phyloP scores from a whole-genome alignment of 768 basidiomycete genomes.

The Collybia mongolica region DNA sequence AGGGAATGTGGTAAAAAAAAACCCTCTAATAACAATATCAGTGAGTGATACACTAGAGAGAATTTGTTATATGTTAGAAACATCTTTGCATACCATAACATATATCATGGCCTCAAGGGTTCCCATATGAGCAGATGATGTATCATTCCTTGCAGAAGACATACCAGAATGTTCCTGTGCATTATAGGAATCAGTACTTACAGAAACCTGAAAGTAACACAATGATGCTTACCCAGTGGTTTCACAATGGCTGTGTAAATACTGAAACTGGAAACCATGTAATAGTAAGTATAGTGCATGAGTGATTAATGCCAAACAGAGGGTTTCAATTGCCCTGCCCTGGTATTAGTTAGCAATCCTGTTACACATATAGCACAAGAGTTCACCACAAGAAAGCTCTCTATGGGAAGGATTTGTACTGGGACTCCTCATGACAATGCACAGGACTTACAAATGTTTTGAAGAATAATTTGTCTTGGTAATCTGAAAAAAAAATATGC shows the following conservation, averaged over 20 bases:
- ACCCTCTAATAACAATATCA: conserved; percentile 8
- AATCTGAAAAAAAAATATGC: conserved; percentile 36
- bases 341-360: conserved; percentile 23
- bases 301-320: conserved; percentile 30
- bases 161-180: too few species aligned
- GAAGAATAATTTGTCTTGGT: conserved; percentile 25
- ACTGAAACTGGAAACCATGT: conserved; percentile 30
- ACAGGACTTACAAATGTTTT: conserved; percentile 26
- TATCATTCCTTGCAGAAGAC: too few species aligned
- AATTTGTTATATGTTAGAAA: too few species aligned
- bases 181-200: too few species aligned
- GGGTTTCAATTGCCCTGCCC: conserved; percentile 34
- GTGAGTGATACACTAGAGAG: conserved; percentile 6
- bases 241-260: conserved; percentile 22
- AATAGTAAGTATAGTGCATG: conserved; percentile 37
- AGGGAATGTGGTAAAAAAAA: neutral
- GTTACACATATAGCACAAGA: neutral
- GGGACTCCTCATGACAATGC: too few species aligned
- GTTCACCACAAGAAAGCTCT: too few species aligned
- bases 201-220: too few species aligned
- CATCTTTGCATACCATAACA: neutral
- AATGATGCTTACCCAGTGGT: conserved; percentile 24
- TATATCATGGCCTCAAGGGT: too few species aligned
- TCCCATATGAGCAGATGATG: too few species aligned
- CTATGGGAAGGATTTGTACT: neutral